Evolutionary conservation across 768 basidiomycete species (phyloP).

Genomic region (Postia placenta): DNA sequence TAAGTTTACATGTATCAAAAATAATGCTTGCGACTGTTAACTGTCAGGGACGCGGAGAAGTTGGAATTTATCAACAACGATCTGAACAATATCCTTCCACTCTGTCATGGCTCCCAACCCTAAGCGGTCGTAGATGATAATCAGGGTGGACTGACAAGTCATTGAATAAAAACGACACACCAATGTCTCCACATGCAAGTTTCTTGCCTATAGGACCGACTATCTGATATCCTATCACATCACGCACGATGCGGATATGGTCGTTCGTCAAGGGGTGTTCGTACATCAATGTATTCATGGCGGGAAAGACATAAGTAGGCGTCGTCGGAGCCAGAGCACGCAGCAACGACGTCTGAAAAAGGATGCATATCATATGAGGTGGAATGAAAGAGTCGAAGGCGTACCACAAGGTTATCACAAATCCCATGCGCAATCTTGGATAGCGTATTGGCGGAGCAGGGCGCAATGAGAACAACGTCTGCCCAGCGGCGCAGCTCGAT

Average conservation of each 20-base stretch:
- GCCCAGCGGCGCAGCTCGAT: conserved; percentile 95
- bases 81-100: conserved; percentile 82
- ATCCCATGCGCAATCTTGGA: conserved; percentile 85
- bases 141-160: background rate
- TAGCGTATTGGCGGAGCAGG: conserved; percentile 95
- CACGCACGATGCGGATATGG: conserved; percentile 70
- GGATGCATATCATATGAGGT: background rate
- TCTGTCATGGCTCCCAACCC: conserved; percentile 95
- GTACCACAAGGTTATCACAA: conserved; percentile 87
- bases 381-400: background rate
- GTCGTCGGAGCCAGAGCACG: conserved; percentile 80
- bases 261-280: conserved; percentile 86
- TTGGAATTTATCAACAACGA: conserved; percentile 54
- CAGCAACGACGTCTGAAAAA: conserved; percentile 63
- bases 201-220: conserved; percentile 84
- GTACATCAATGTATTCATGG: conserved; percentile 99
- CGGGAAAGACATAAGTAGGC: conserved; percentile 88
- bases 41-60: conserved; percentile 12
- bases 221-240: conserved; percentile 74
- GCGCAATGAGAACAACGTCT: conserved; percentile 90
- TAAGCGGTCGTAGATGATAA: conserved; percentile 21
- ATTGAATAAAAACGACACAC: conserved; percentile 41
- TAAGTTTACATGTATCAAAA: no score
- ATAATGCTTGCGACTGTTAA: no score
- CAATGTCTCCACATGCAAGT: conserved; percentile 89